Evolutionary conservation across 2,329 filamentous ascomycete genomes (phyloP).

Genomic region (Stachybotrys elegans): DNA sequence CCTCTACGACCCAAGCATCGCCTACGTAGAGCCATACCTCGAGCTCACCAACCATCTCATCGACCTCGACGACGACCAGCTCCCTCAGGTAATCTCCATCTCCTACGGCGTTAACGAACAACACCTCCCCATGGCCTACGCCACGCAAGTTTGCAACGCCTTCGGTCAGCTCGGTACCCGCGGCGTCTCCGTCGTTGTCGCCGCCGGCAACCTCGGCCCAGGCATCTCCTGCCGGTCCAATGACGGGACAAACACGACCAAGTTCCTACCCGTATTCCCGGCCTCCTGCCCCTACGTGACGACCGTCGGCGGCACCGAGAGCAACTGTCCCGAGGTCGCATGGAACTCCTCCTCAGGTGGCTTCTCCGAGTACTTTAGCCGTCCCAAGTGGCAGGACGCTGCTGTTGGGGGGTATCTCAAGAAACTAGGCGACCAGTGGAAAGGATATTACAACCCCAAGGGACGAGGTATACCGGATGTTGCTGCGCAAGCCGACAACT

Average conservation of each 20-base stretch:
- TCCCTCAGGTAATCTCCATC: slow-evolving; percentile 62
- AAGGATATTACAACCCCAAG: slow-evolving; percentile 33
- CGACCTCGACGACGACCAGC: slow-evolving; percentile 41
- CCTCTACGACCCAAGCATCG: slow-evolving; percentile 21
- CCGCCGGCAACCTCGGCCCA: slow-evolving; percentile 51
- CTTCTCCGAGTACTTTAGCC: slow-evolving; percentile 42
- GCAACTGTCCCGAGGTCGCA: slow-evolving; percentile 44
- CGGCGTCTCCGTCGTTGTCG: slow-evolving; percentile 62
- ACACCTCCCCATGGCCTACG: slow-evolving; percentile 54
- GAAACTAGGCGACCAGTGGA: slow-evolving; percentile 43
- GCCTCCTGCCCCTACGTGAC: slow-evolving; percentile 56
- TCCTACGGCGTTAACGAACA: slow-evolving; percentile 69
- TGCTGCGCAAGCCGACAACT: slow-evolving; percentile 42
- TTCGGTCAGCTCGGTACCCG: slow-evolving; percentile 62
- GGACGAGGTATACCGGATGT: slow-evolving; percentile 61
- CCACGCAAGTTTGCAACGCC: slow-evolving; percentile 43
- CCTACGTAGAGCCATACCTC: slow-evolving; percentile 61
- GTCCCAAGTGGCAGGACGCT: slow-evolving; percentile 38
- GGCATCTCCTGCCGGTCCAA: slow-evolving; percentile 31
- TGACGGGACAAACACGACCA: slow-evolving; percentile 24
- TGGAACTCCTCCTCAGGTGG: slow-evolving; percentile 48
- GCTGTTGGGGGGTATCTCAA: slow-evolving; percentile 40
- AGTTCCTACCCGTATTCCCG: slow-evolving; percentile 29
- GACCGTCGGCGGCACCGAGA: slow-evolving; percentile 53
- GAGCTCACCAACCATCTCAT: slow-evolving; percentile 58